Evolutionary conservation across 768 basidiomycete genomes (phyloP), one percentile per base, ranked within the genome.

Genomic region (Lactarius pseudohatsudake): DNA sequence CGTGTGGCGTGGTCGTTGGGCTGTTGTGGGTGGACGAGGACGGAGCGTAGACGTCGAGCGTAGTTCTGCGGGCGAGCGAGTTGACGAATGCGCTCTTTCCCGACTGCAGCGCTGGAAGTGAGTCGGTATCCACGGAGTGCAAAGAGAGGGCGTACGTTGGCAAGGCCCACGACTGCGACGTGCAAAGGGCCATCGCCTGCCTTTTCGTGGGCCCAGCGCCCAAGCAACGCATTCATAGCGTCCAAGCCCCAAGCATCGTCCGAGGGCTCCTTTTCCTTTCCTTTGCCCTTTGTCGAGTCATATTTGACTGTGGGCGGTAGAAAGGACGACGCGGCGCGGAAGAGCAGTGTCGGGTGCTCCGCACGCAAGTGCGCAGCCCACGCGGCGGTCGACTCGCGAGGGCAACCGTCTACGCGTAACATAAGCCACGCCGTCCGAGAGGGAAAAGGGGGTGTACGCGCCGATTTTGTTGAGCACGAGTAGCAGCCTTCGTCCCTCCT

Each of bases 81-180:
- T 97, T 95, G 71, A 96, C 80, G 55, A 96, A 79, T 0, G 92
- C 83, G 58, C 91, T 91, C 80, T 97, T 96, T 16, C 95, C 95
- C 15, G 82, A 81, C 91, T 93, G 64, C 16, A 62, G n/a, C 65
- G 50, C 59, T 4, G 34, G 59, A 30, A 68, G 55, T 69, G 38
- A 53, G 54, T 32, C 28, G 8, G 26, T 16, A 58, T 40, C 41
- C 32, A 50, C 3, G 32, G 16, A 55, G 45, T 10, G 57, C 47
- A 22, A 61, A 15, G 8, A 11, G 30, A 38, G 40, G 41, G 76
- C 89, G 67, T 72, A 92, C 94, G 72, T 94, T 94, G 0, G 91
- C 84, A 30, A 91, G 76, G n/a, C 95, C 95, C 65, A 92, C 87
- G 22, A 96, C 84, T 40, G 91, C 92, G 59, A 94, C 86, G 30